phyloP scores from a whole-genome alignment of 495 filamentous ascomycete genomes.

The Penicillium desertorum region DNA sequence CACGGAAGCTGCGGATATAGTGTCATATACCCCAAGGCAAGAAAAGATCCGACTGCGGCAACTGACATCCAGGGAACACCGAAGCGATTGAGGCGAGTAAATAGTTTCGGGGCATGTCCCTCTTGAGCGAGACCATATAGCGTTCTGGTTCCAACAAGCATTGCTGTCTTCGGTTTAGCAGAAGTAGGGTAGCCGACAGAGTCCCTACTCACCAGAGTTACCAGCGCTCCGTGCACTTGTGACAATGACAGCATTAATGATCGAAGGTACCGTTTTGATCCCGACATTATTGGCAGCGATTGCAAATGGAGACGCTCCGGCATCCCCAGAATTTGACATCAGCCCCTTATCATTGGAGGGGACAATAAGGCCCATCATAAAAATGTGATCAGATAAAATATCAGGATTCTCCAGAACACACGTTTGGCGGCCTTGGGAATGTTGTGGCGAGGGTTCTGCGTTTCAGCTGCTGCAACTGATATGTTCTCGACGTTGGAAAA shows the following conservation, averaged over 20 bases:
- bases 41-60: slow-evolving; percentile 42
- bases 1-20: slow-evolving; percentile 45
- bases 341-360: slow-evolving; percentile 50
- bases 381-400: slow-evolving; percentile 38
- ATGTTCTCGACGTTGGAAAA: slow-evolving; percentile 50
- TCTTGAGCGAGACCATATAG: slow-evolving; percentile 40
- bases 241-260: slow-evolving; percentile 45
- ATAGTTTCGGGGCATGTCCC: slow-evolving; percentile 36
- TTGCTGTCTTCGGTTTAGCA: background rate
- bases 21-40: slow-evolving; percentile 52
- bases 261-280: slow-evolving; percentile 42
- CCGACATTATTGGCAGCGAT: slow-evolving; percentile 39
- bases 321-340: slow-evolving; percentile 17
- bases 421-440: slow-evolving; percentile 36
- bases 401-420: slow-evolving; percentile 30
- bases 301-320: slow-evolving; percentile 45
- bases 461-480: slow-evolving; percentile 43
- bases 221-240: slow-evolving; percentile 37
- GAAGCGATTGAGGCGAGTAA: slow-evolving; percentile 54
- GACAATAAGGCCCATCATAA: slow-evolving; percentile 40
- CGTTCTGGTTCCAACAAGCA: slow-evolving; percentile 40
- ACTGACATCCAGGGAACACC: slow-evolving; percentile 54
- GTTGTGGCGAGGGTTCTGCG: slow-evolving; percentile 27
- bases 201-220: slow-evolving; percentile 32
- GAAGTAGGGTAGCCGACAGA: background rate